Percentiles rank a stretch among this genome's conserved stretches.
phyloP scores from a whole-genome alignment of 352 stramenopile genomes.

The Thalassiosira ordinaria region DNA sequence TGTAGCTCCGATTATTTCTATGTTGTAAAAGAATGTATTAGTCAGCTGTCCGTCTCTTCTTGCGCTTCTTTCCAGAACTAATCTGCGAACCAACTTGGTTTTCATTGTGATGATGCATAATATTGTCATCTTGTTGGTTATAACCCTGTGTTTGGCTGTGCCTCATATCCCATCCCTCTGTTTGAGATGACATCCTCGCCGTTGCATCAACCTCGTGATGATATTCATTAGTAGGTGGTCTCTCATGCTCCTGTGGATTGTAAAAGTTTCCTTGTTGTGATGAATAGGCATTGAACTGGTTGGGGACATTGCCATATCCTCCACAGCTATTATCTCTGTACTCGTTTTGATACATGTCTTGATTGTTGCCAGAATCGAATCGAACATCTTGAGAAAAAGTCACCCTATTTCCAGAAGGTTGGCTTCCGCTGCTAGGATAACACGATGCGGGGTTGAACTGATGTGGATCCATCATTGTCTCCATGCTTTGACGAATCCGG shows the following conservation, averaged over 20 bases:
- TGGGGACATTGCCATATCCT: background rate
- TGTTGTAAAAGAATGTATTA: too few species aligned
- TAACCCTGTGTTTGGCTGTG: too few species aligned
- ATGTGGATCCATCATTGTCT: conserved; percentile 15
- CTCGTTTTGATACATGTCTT: conserved; percentile 10
- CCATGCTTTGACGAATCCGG: conserved; percentile 1
- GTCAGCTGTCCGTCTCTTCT: conserved; percentile 2
- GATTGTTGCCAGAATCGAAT: background rate
- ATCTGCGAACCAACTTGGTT: background rate
- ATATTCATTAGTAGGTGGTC: background rate
- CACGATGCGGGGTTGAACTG: background rate
- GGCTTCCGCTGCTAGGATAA: background rate
- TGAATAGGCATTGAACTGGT: background rate
- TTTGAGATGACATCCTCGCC: too few species aligned
- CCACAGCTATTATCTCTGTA: background rate
- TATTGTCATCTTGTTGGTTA: background rate
- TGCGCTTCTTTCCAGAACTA: background rate
- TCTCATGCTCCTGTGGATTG: background rate
- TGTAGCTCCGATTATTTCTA: too few species aligned
- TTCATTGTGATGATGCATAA: background rate
- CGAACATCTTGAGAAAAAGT: conserved; percentile 17
- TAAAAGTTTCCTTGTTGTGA: conserved; percentile 5
- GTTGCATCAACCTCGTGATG: background rate
- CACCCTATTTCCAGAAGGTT: conserved; percentile 21
- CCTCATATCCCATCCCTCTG: too few species aligned